Conservation (phyloP, 2,329 filamentous ascomycete species). For the Fonsecaea multimorphosa region DNA sequence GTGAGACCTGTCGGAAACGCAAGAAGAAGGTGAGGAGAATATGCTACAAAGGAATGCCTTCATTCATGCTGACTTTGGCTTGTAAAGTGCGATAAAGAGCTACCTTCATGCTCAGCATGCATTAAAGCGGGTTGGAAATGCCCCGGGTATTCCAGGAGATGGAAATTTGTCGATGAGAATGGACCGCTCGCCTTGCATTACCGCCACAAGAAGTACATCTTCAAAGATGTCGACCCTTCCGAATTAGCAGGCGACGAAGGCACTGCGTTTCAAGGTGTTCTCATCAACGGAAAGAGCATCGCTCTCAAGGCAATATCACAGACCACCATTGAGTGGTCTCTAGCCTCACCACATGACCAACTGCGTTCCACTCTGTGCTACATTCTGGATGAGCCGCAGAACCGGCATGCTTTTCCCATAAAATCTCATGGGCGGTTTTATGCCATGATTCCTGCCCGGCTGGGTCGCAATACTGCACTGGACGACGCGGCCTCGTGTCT, state of each 20-base stretch:
- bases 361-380: slow-evolving; percentile 7
- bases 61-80: not conserved
- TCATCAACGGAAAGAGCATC: not conserved
- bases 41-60: not conserved
- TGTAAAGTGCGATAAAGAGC: slow-evolving; percentile 18
- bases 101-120: slow-evolving; percentile 14
- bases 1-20: slow-evolving; percentile 18
- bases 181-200: slow-evolving; percentile 10
- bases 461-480: slow-evolving; percentile 9
- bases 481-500: slow-evolving; percentile 20
- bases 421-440: slow-evolving; percentile 21
- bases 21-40: slow-evolving; percentile 20
- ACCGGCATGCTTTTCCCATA: slow-evolving; percentile 8
- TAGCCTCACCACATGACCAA: slow-evolving; percentile 6
- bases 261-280: not conserved
- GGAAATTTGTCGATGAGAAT: slow-evolving; percentile 25
- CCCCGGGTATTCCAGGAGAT: slow-evolving; percentile 22
- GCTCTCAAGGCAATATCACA: not conserved
- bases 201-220: slow-evolving; percentile 22
- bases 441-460: slow-evolving; percentile 12
- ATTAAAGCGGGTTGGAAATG: slow-evolving; percentile 21
- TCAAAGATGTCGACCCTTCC: slow-evolving; percentile 13
- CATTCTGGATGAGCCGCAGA: slow-evolving; percentile 13
- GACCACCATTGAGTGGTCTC: slow-evolving; percentile 3
- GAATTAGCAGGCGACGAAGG: not conserved